phyloP scores from a whole-genome alignment of 1,284 basidiomycete genomes.

The Schizopora paradoxa region DNA sequence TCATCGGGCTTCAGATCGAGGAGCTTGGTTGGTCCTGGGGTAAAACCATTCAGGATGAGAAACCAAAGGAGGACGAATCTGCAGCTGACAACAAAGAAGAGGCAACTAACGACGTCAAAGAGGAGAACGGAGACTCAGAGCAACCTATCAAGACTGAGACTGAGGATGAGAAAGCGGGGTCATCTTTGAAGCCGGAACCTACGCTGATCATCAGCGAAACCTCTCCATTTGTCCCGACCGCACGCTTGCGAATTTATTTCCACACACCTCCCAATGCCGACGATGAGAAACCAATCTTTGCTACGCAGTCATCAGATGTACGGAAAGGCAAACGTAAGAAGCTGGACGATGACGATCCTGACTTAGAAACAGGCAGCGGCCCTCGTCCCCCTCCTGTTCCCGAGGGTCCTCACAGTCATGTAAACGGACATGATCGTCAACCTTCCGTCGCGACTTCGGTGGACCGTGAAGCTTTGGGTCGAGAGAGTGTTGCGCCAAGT shows the following conservation, averaged over 20 bases:
- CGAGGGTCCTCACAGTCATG: slow-evolving; percentile 20
- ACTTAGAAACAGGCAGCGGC: slow-evolving; percentile 63
- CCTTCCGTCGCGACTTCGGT: slow-evolving; percentile 25
- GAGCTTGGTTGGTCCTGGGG: slow-evolving; percentile 76
- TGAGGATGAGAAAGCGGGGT: slow-evolving; percentile 4
- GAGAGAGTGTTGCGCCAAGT: slow-evolving; percentile 62
- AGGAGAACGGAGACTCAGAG: neutral
- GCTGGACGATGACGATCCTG: slow-evolving; percentile 75
- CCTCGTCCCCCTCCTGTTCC: slow-evolving; percentile 52
- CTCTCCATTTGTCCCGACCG: slow-evolving; percentile 38
- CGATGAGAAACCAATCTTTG: slow-evolving; percentile 66
- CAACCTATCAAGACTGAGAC: slow-evolving; percentile 1
- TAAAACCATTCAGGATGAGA: slow-evolving; percentile 28
- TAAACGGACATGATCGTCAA: slow-evolving; percentile 4
- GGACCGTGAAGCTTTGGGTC: slow-evolving; percentile 50
- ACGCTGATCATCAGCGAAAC: no score
- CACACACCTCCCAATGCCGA: slow-evolving; percentile 77
- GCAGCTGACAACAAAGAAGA: slow-evolving; percentile 28
- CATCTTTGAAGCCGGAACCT: no score
- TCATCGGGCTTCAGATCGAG: slow-evolving; percentile 79
- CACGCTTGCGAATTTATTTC: slow-evolving; percentile 81
- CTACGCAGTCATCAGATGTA: slow-evolving; percentile 47
- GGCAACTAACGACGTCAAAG: slow-evolving; percentile 17
- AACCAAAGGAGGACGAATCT: slow-evolving; percentile 20
- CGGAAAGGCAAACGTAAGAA: slow-evolving; percentile 80